Evolutionary conservation across 306 rosid species (phyloP), one percentile per base, ranked within the genome.

Genomic region (Purshia tridentata): DNA sequence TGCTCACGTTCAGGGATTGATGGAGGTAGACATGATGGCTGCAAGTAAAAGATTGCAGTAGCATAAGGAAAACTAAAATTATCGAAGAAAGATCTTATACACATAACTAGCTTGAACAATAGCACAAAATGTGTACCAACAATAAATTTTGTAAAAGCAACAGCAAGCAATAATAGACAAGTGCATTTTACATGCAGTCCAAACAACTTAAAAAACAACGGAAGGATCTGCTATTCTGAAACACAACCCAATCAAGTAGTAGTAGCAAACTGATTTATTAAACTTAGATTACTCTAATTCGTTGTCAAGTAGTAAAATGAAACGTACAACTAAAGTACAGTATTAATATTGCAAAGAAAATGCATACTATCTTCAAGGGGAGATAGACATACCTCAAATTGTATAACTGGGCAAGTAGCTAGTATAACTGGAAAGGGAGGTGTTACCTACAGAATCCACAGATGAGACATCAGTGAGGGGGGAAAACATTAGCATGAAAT

Each of bases 361-460:
- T 29, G 73, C 70, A 78, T 51, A 65, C 10, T 2, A 60, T 49
- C 29, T 49, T 15, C 4, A 37, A 6, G 22, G 57, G 68, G 72
- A 56, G 45, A 37, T 51, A 41, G 50, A 46, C 74, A 65, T 75
- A 86, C 98, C 98, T 88, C 98, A 75, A 93, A 93, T 78, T 93
- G 96, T 79, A 93, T 78, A 48, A 85, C 67, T 23, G 97, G 98
- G 77, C 89, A 83, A 46, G 96, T 86, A 74, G 92, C 89, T 69
- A 91, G 83, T 69, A 86, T 67, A 52, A 86, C 75, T 22, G 98
- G 97, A 84, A 87, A 89, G 29, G 94, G 84, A 70, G 97, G 96
- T 68, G 98, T 93, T 77, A 91, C 97, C 98, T 93, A 78, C 86
- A 81, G 73, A 75, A 69, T 69, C 76, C 42, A 61, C 6, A 78